Evolutionary conservation across 441 rosid genomes (phyloP), one percentile per base, ranked within the genome.

Genomic region (Erodium chrysanthum): DNA sequence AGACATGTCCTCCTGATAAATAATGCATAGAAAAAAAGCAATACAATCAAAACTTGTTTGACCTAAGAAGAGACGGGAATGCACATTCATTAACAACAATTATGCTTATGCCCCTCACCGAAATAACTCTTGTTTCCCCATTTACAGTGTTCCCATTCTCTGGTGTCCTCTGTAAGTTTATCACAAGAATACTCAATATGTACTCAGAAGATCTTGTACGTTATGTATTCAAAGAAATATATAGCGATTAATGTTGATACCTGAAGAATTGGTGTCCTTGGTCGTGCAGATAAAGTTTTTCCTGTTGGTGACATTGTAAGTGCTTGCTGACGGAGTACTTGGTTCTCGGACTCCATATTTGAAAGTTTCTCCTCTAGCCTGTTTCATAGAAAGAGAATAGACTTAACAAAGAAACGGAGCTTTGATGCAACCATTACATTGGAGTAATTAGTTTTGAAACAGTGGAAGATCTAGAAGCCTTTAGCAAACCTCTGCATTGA

Each of bases 241-340:
- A 15, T 46, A 46, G 54, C 18, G 18, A 46, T 14, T 20, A 46
- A 46, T n/a, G 54, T 66, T 66, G 18, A 27, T 74, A 96, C 99
- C 93, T 83, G 98, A 78, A 86, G 76, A 78, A 83, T 74, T 75
- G 82, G 74, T 68, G 96, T 82, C 79, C 82, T 90, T 71, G 88
- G 85, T 73, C 91, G 85, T 0, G 82, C 77, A 68, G 93, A 73
- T 79, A 90, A 75, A 69, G 89, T 59, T 79, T 89, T 92, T 68
- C 96, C 95, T 60, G 98, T 92, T 65, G 99, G 98, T 15, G 99
- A 92, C 68, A 96, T 86, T 71, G 94, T 81, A 77, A 96, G 80
- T 68, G 99, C 94, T 79, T 96, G 99, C 83, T 96, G 97, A 59
- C 99, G 94, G 68, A 96, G 96, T 64, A 96, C 98, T 87, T 96